phyloP scores from a whole-genome alignment of 2,329 filamentous ascomycete genomes.

The Botrytis pseudocinerea region DNA sequence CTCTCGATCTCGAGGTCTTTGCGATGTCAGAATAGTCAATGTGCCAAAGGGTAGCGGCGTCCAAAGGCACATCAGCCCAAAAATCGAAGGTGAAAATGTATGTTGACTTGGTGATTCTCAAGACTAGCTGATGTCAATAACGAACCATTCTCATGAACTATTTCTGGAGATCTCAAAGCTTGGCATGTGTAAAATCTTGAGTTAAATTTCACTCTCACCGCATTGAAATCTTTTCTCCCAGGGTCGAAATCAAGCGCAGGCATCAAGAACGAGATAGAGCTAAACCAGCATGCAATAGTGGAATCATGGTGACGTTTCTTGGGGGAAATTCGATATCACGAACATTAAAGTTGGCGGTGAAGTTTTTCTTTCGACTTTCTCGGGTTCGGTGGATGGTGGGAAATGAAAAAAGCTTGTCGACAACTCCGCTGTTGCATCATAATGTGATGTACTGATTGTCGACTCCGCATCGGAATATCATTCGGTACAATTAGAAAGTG shows the following conservation, averaged over 20 bases:
- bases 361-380: background rate
- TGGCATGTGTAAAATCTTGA: background rate
- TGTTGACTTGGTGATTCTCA: background rate
- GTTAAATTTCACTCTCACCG: background rate
- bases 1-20: background rate
- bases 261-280: background rate
- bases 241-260: background rate
- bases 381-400: background rate
- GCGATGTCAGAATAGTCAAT: background rate
- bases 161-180: constrained; percentile 1
- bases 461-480: constrained; percentile 13
- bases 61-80: background rate
- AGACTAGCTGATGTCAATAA: background rate
- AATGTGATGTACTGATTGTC: constrained; percentile 5
- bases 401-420: constrained; percentile 13
- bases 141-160: constrained; percentile 7
- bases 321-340: constrained; percentile 4
- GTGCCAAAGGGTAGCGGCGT: constrained; percentile 3
- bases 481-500: background rate
- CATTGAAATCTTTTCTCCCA: constrained; percentile 12
- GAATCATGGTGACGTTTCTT: constrained; percentile 14
- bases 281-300: background rate
- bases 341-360: constrained; percentile 3
- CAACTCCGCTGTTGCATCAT: constrained; percentile 14
- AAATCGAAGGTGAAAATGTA: background rate